Base-by-base conservation (phyloP, 2,329 filamentous ascomycete genomes). In the Epichloe uncinata region DNA sequence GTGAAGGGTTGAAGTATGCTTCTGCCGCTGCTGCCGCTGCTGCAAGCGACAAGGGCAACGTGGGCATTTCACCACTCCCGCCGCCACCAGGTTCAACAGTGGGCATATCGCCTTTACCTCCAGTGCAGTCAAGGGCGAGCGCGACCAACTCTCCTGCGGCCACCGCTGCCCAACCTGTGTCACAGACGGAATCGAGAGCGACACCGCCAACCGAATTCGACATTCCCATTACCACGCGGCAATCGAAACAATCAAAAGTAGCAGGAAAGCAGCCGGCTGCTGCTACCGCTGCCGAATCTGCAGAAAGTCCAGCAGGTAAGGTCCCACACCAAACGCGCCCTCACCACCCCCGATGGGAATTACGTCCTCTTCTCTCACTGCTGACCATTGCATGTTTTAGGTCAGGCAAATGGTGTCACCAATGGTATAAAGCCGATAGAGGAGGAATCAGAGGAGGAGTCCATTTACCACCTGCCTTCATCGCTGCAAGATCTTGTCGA, bases 11-110 rank as follows among this genome's bases (percentile, higher is more conserved):
- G 57, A 97, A 97, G 69, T 98, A 98, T 64, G 93, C 93, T 42
- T 97, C 93, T 37, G 93, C 93, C 0, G 93, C 93, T 0, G 93
- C 93, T 0, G 93, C 93, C 0, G 93, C 91, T 0, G 91, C 93
- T 1, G 88, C 90, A 43, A 89, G 81, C 65, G 89, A 95, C 58
- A 78, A 73, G 69, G 90, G 87, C 71, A 91, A 84, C 63, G 84
- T 97, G 33, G 93, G 93, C 26, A 96, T 98, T 61, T 84, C 91
- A 52, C 93, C 93, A 40, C 74, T 97, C 61, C 93, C 93, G 50
- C 91, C 93, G 54, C 93, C 93, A 60, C 89, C 89, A 30, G 85
- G 85, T 37, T 66, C 73, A 42, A 64, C 68, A 50, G 62, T 72
- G 11, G 66, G 68, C 52, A 68, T 73, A 51, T 68, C 71, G 43